Base-by-base conservation (phyloP, 805 yeast genomes). In the Kuraishia floccosa region DNA sequence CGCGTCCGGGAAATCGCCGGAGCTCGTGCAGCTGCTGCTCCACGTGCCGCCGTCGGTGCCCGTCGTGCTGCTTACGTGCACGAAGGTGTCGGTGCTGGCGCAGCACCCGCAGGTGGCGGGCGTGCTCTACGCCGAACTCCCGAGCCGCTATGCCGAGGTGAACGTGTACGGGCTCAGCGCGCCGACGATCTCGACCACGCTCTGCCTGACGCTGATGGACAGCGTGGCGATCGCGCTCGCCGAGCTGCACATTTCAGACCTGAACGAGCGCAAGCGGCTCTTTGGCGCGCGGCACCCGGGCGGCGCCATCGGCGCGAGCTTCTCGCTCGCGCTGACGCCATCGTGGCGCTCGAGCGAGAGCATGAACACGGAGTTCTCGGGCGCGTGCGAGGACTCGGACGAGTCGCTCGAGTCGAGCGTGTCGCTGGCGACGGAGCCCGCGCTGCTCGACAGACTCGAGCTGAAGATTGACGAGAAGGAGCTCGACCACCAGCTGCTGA, bases 241-340 rank as follows among this genome's bases (percentile, higher is more conserved):
- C 30, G 91, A 84, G 46, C 48, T 77, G 45, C 65, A 76, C 32
- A 73, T 74, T 33, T 56, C 58, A 6, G 85, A 83, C 44, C 51
- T 62, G 19, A 50, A 56, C 23, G 57, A 62, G 34, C 59, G 94
- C 25, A 65, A 64, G 38, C 54, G 50, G 35, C 52, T 65, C 23
- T 85, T 85, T 52, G 76, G 79, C 6, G 68, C 67, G 38, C 68
- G 78, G 46, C 96, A 85, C 46, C 96, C 96, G 2, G 95, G 95
- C 14, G 96, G 96, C 12, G 80, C 91, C 2, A 84, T 85, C 46
- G 96, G 96, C 11, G 60, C 59, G 32, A 58, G 63, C 5, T 65
- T 56, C 35, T 18, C 15, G 8, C 6, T 20, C 6, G 20, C 29
- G 8, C 13, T 24, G 8, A 11, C 13, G 14, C 27, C 29, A 5